Evolutionary conservation across 495 filamentous ascomycete species (phyloP).

Genomic region (Penicillium malachiteum): DNA sequence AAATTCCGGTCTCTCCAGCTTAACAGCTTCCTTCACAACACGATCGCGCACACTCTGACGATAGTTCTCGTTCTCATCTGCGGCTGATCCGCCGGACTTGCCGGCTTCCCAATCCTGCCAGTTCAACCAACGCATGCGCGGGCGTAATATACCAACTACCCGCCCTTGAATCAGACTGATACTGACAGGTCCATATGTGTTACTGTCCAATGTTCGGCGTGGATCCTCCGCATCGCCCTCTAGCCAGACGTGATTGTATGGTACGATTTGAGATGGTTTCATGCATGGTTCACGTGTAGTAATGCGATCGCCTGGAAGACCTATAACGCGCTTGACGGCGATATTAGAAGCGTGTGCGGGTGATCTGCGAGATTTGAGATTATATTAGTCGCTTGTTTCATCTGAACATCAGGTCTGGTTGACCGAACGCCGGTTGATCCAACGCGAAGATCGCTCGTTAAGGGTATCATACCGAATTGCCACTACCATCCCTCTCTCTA

Average conservation of each 20-base stretch:
- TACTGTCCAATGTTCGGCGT: constrained; percentile 63
- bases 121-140: constrained; percentile 48
- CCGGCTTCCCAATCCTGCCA: constrained; percentile 44
- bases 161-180: constrained; percentile 60
- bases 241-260: constrained; percentile 74
- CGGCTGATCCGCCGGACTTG: constrained; percentile 19
- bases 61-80: constrained; percentile 33
- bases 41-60: constrained; percentile 41
- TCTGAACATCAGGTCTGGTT: not conserved
- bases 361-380: constrained; percentile 46
- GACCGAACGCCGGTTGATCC: not conserved
- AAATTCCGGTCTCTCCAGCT: constrained; percentile 34
- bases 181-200: constrained; percentile 69
- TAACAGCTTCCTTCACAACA: constrained; percentile 39
- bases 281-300: constrained; percentile 61
- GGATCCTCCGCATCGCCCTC: constrained; percentile 66
- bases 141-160: constrained; percentile 62
- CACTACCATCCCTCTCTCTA: constrained; percentile 56
- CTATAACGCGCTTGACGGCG: constrained; percentile 69
- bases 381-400: not conserved
- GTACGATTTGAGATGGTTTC: constrained; percentile 55
- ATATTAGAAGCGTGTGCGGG: constrained; percentile 59
- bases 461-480: constrained; percentile 45
- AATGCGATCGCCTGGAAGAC: constrained; percentile 66
- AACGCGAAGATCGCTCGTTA: not conserved